Percentiles rank a stretch among this genome's conserved stretches.
These are phyloP conservation scores for Cucumis melo DNA, from an alignment of 306 rosid genomes.

Conservation along the genomic window DNA sequence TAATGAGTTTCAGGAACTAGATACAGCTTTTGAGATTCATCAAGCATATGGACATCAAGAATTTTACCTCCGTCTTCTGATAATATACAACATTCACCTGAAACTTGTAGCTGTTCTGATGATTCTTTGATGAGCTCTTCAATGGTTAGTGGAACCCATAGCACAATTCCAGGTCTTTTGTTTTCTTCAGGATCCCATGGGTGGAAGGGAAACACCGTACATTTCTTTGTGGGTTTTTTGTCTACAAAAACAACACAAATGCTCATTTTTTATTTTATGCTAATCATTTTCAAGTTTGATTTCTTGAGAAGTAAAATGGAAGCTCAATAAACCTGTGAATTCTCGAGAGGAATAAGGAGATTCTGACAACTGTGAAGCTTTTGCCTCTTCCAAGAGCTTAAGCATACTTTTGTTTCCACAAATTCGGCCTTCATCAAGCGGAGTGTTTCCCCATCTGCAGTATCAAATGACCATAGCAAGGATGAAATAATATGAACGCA, in stretches of 20 bases:
- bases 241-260: constrained; percentile 23
- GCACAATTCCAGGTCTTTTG: constrained; percentile 55
- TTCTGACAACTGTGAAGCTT: constrained; percentile 45
- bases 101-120: constrained; percentile 30
- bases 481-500: not conserved
- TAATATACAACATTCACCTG: constrained; percentile 32
- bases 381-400: constrained; percentile 68
- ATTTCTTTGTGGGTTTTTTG: constrained; percentile 46
- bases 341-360: constrained; percentile 27
- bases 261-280: not conserved
- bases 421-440: constrained; percentile 68
- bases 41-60: constrained; percentile 48
- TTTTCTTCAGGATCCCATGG: constrained; percentile 67
- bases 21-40: constrained; percentile 67
- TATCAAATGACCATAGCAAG: not conserved
- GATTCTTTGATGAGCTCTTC: constrained; percentile 52
- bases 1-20: constrained; percentile 31
- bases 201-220: constrained; percentile 79
- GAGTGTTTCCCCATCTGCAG: constrained; percentile 92
- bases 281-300: not conserved
- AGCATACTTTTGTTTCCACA: constrained; percentile 75
- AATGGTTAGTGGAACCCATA: constrained; percentile 60
- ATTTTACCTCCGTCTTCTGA: constrained; percentile 89
- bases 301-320: not conserved
- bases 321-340: constrained; percentile 34